Evolutionary conservation across 202 grass and related monocot genomes (phyloP), one percentile per base, ranked within the genome.

Genomic region (Carex sylvatica): DNA sequence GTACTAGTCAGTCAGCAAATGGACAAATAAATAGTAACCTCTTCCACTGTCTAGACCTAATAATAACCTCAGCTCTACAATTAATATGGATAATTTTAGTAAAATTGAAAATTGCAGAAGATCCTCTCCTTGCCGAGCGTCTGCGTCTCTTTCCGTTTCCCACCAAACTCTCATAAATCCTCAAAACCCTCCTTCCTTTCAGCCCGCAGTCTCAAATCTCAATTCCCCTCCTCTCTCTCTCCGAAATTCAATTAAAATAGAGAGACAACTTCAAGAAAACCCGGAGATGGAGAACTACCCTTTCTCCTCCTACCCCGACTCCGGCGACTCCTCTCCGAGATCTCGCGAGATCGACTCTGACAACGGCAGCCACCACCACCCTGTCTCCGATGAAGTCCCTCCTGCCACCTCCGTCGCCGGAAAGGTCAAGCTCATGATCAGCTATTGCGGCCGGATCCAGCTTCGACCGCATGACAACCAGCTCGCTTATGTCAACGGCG

Each of bases 381-480:
- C 49, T 0, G 30, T 11, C 80, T 40, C 42, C 46, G 35, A 65
- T 13, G 82, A 84, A 0, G 3, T 65, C 0, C 62, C 62, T 33
- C 85, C 71, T 64, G 80, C 82, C 42, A 82, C 72, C 33, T 9
- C 88, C 9, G 58, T 26, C 5, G n/a, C 16, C 40, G 23, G 31
- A 10, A 89, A 90, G 80, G 91, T 93, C 85, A 91, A 94, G 19
- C 83, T 99, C 14, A 99, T 99, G 97, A 91, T 99, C 2, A 99
- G 97, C 82, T 99, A 99, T 85, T 91, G 93, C 1, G 97, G 97
- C 0, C 93, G 93, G 83, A 99, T 99, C 92, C 93, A 96, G 85
- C 97, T 89, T 20, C 78, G 93, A 1, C 89, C 89, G 0, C 91
- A 93, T 69, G 93, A 99, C 81, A 90, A 91, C 89, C 91, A 93